Evolutionary conservation across 2,329 filamentous ascomycete species (phyloP), one percentile per base, ranked within the genome.

Genomic region (Beauveria australis): DNA sequence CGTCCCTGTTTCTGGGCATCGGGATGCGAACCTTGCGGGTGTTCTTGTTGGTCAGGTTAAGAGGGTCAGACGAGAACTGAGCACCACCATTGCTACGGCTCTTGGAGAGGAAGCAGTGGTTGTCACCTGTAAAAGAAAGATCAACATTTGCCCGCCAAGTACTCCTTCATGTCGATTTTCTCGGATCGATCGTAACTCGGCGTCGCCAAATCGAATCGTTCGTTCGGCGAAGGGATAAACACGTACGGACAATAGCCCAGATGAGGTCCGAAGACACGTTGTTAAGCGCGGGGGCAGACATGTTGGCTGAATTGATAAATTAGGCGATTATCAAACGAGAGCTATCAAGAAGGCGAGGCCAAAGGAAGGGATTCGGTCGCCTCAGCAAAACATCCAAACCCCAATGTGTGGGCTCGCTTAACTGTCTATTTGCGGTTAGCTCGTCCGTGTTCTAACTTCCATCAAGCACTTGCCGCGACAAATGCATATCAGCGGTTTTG

Each of bases 61-160:
- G 80, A 72, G 92, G 91, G 76, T 97, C 93, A 71, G 89, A 89
- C 70, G 93, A 97, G 85, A 99, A 92, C 79, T 90, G 89, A 70
- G 89, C 82, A 76, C 90, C 89, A 73, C 90, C 92, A 72, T 82
- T 82, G 71, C 80, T 78, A 75, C 86, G 88, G 81, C 91, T 89
- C 89, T 96, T 96, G 76, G 93, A 89, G 76, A 96, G 88, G 85
- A 82, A 96, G 75, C 91, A 80, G 82, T 95, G 96, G 81, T 91
- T 86, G 81, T 80, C 81, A 80, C 92, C 92, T 97, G 74, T 60
- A 62, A 41, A 62, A 64, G 43, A 26, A 37, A 37, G 33, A 30
- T 55, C 22, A 56, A 47, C 24, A 3, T 51, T 49, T 46, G 44
- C 48, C 55, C 22, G 19, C 22, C 48, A 30, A 40, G 9, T 30